Evolutionary conservation across 1,284 basidiomycete species (phyloP).

Genomic region (Rhodofomes roseus): DNA sequence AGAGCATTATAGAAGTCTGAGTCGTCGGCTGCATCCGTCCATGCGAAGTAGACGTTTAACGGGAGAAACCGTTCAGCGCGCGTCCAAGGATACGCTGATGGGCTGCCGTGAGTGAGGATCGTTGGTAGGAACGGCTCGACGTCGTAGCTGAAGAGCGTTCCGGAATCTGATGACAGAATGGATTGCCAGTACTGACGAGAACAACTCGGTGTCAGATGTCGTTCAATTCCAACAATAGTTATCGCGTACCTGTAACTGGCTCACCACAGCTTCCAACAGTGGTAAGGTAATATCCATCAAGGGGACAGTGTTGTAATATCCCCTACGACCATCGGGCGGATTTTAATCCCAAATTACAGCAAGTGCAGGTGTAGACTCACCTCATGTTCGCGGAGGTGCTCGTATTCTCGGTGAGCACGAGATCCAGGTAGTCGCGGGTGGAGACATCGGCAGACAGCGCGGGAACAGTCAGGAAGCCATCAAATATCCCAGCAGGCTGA

Average conservation of each 20-base stretch:
- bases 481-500: conserved; percentile 38
- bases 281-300: conserved; percentile 19
- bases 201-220: neutral
- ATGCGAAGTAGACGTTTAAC: conserved; percentile 46
- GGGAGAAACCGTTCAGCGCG: conserved; percentile 38
- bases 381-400: conserved; percentile 38
- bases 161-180: neutral
- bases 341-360: too few species aligned
- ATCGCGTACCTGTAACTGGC: conserved; percentile 43
- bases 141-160: conserved; percentile 40
- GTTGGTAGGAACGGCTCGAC: conserved; percentile 52
- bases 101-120: conserved; percentile 38
- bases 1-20: conserved; percentile 35
- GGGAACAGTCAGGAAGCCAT: conserved; percentile 36
- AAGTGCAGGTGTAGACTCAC: too few species aligned
- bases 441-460: conserved; percentile 24
- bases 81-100: conserved; percentile 44
- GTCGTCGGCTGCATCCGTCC: conserved; percentile 35
- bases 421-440: conserved; percentile 33
- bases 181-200: conserved; percentile 23
- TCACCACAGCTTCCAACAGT: conserved; percentile 42
- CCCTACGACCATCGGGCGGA: too few species aligned
- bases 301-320: conserved; percentile 46
- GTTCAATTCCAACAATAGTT: neutral
- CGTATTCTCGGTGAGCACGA: conserved; percentile 25